Percentiles rank a stretch among this genome's conserved stretches.
phyloP scores from a whole-genome alignment of 2,329 filamentous ascomycete species.

The Peltaster fructicola region DNA sequence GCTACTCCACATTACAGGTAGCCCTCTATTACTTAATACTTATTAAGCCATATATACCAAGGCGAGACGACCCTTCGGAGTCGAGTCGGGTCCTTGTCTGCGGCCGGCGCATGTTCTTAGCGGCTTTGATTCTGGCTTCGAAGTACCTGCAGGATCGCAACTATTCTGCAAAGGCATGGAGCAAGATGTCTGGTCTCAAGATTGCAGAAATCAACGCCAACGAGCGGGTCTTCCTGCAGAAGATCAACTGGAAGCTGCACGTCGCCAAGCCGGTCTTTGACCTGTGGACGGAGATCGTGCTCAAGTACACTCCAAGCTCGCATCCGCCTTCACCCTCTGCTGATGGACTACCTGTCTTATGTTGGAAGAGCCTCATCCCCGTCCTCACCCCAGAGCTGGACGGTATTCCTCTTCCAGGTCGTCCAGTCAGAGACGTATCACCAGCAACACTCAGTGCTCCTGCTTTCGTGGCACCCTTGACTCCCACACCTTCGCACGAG shows the following conservation, averaged over 20 bases:
- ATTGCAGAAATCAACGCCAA: slow-evolving; percentile 92
- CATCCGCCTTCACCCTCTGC: slow-evolving; percentile 17
- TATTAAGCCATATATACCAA: slow-evolving; percentile 77
- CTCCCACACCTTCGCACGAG: slow-evolving; percentile 9
- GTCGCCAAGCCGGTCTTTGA: slow-evolving; percentile 79
- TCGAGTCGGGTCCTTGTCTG: slow-evolving; percentile 73
- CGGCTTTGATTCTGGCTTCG: slow-evolving; percentile 84
- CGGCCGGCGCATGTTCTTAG: slow-evolving; percentile 91
- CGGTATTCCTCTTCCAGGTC: slow-evolving; percentile 14
- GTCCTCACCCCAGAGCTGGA: slow-evolving; percentile 40
- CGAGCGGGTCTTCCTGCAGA: slow-evolving; percentile 76
- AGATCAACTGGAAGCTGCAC: slow-evolving; percentile 88
- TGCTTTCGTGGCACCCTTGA: slow-evolving; percentile 8
- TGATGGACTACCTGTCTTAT: slow-evolving; percentile 6
- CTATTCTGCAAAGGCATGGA: slow-evolving; percentile 94
- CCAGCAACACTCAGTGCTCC: slow-evolving; percentile 1
- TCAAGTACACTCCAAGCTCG: slow-evolving; percentile 55
- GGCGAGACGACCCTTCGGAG: slow-evolving; percentile 70
- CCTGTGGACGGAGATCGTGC: slow-evolving; percentile 82
- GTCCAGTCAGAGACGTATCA: slow-evolving; percentile 3
- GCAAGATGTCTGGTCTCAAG: slow-evolving; percentile 93
- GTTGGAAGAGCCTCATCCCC: slow-evolving; percentile 34
- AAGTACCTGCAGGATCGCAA: slow-evolving; percentile 98
- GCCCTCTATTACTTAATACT: slow-evolving; percentile 91
- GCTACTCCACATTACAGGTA: slow-evolving; percentile 93